Conservation (phyloP, 2,329 filamentous ascomycete genomes). For the Sarocladium kiliense region DNA sequence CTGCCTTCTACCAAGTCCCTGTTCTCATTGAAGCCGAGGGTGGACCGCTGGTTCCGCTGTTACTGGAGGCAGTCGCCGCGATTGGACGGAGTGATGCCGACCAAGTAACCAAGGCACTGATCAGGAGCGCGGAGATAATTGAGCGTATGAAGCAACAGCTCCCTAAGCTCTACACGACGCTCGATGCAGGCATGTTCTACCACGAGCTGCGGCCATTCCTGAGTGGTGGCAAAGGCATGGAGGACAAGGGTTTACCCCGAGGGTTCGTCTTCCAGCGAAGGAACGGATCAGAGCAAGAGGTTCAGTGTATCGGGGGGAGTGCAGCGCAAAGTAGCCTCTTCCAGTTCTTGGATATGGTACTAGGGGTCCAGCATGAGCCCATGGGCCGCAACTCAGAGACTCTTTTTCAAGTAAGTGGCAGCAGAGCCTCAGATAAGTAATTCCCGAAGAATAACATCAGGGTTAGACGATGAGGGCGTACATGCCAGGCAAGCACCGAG, state of each 20-base stretch:
- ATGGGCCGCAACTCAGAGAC: conserved; percentile 6
- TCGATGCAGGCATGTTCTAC: conserved; percentile 15
- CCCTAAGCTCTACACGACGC: conserved; percentile 12
- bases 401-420: conserved; percentile 12
- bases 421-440: conserved; percentile 10
- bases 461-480: conserved; percentile 11
- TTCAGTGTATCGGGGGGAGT: conserved; percentile 14
- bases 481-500: conserved; percentile 15
- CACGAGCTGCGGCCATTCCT: conserved; percentile 14
- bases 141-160: conserved; percentile 13
- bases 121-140: conserved; percentile 3
- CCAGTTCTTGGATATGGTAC: conserved; percentile 14
- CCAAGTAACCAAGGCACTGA: conserved; percentile 10
- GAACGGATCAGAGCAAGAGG: conserved; percentile 12
- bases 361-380: conserved; percentile 13
- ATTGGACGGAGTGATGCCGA: not conserved
- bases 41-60: conserved; percentile 11
- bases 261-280: conserved; percentile 14
- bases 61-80: conserved; percentile 11
- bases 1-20: conserved; percentile 16
- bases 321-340: conserved; percentile 18
- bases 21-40: conserved; percentile 16
- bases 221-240: conserved; percentile 13
- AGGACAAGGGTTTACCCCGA: conserved; percentile 13
- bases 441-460: not conserved